Evolutionary conservation across 305 asterid species (phyloP).

Genomic region (Fraxinus xanthoxyloides): DNA sequence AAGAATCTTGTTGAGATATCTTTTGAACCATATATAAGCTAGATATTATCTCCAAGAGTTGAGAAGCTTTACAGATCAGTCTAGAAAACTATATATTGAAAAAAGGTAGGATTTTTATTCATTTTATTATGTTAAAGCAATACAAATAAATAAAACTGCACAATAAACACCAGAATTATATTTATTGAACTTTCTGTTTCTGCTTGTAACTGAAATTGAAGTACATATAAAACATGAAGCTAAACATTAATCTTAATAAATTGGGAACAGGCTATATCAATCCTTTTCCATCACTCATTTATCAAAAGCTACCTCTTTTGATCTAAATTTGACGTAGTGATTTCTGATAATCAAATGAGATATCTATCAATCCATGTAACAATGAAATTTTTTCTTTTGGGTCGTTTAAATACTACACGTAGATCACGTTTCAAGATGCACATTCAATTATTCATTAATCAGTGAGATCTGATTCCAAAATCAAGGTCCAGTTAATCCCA

Average conservation of each 20-base stretch:
- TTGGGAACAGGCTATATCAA: neutral
- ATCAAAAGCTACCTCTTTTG: neutral
- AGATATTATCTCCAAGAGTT: conserved; percentile 9
- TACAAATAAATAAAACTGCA: neutral
- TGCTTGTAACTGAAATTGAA: neutral
- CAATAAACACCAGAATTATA: neutral
- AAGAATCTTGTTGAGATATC: neutral
- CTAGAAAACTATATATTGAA: neutral
- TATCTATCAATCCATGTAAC: neutral
- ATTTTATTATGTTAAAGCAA: conserved; percentile 7
- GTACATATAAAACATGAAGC: neutral
- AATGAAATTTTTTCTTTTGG: neutral
- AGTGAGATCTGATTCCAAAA: neutral
- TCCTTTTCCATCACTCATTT: neutral
- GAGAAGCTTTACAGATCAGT: neutral
- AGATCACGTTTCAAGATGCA: neutral
- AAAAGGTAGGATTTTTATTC: neutral
- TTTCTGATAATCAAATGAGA: neutral
- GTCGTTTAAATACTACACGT: neutral
- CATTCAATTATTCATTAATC: conserved; percentile 13
- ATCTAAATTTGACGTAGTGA: neutral
- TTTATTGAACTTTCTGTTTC: neutral
- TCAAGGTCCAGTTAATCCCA: neutral
- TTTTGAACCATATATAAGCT: conserved; percentile 6
- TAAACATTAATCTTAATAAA: neutral